Conservation (phyloP, 331 rosid species). For the Quercus tomentella region DNA sequence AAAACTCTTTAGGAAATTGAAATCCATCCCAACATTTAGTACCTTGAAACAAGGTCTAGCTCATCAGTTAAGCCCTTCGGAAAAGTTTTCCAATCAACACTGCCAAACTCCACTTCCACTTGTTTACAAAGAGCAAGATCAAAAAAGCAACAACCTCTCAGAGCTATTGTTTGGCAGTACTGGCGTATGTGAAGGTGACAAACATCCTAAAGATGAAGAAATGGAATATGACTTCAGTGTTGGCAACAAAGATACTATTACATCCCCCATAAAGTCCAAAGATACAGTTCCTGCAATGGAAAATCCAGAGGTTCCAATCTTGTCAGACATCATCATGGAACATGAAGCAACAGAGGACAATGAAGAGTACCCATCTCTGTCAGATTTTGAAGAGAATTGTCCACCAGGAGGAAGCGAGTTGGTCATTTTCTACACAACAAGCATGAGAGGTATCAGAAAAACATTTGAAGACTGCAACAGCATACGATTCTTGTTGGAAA, state of each 20-base stretch:
- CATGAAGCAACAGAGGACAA: slow-evolving; percentile 10
- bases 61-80: slow-evolving; percentile 44
- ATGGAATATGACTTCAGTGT: slow-evolving; percentile 23
- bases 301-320: slow-evolving; percentile 19
- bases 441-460: slow-evolving; percentile 78
- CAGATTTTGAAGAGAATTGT: slow-evolving; percentile 63
- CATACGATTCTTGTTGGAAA: slow-evolving; percentile 65
- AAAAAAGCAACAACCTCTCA: slow-evolving; percentile 29
- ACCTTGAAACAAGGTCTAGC: slow-evolving; percentile 56
- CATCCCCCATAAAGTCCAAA: slow-evolving; percentile 19
- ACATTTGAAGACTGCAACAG: slow-evolving; percentile 73
- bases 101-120: slow-evolving; percentile 37
- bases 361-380: slow-evolving; percentile 35
- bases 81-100: slow-evolving; percentile 32
- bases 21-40: slow-evolving; percentile 50
- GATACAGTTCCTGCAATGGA: slow-evolving; percentile 19
- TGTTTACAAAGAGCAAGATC: slow-evolving; percentile 30
- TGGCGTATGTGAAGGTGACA: slow-evolving; percentile 29
- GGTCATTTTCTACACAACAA: slow-evolving; percentile 78
- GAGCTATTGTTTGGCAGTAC: slow-evolving; percentile 17
- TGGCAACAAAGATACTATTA: slow-evolving; percentile 18
- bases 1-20: slow-evolving; percentile 52
- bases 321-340: slow-evolving; percentile 15
- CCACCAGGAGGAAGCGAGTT: slow-evolving; percentile 71
- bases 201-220: slow-evolving; percentile 44